Conservation (phyloP, 2,329 filamentous ascomycete genomes). For the Colletotrichum sp. region DNA sequence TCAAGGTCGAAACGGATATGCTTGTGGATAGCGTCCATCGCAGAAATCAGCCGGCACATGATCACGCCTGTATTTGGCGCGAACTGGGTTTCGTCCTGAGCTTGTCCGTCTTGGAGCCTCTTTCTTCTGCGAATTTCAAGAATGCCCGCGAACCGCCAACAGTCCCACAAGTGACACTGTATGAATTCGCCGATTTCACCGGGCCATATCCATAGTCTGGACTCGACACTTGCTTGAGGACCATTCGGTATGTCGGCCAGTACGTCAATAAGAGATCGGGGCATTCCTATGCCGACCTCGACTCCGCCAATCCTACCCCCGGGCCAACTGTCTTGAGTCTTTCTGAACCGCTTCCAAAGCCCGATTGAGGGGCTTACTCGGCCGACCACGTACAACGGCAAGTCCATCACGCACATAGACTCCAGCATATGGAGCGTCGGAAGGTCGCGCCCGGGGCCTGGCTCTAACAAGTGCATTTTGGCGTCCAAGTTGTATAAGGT, state of each 20-base stretch:
- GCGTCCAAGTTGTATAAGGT: not conserved
- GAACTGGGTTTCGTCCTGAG: not conserved
- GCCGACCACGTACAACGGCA: not conserved
- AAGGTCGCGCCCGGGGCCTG: not conserved
- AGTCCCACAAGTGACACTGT: not conserved
- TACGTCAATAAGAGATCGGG: not conserved
- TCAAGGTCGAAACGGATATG: not conserved
- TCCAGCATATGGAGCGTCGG: not conserved
- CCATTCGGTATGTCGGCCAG: not conserved
- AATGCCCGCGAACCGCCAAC: not conserved
- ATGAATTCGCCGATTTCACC: not conserved
- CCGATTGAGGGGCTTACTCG: not conserved
- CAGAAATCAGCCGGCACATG: not conserved
- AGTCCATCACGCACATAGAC: not conserved
- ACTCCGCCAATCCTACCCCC: not conserved
- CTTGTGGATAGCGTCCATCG: not conserved
- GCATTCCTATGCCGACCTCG: not conserved
- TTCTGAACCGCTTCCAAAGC: not conserved
- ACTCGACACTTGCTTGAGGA: not conserved
- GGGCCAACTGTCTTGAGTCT: not conserved
- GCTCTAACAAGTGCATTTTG: not conserved
- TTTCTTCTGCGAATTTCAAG: not conserved
- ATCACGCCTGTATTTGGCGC: not conserved
- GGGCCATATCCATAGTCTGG: not conserved
- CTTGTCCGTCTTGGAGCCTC: not conserved